Evolutionary conservation across 1,139 yeast genomes (phyloP).

Genomic region (Pichia sp.): DNA sequence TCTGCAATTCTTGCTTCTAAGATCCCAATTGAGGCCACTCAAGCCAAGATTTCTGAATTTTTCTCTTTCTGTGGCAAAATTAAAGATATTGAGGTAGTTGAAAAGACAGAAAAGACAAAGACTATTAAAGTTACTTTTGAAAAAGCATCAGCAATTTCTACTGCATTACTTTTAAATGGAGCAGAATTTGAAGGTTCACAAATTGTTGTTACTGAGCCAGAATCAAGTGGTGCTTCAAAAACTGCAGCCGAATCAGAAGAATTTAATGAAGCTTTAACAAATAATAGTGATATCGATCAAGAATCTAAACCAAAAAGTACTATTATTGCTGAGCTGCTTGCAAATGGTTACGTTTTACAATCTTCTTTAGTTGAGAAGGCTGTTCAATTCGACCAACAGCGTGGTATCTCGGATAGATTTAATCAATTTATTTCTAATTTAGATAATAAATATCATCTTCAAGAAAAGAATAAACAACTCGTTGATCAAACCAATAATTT

Average conservation of each 20-base stretch:
- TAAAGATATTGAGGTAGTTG: conserved; percentile 36
- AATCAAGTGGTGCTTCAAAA: conserved; percentile 8
- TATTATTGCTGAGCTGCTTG: conserved; percentile 67
- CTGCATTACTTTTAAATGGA: conserved; percentile 68
- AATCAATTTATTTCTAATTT: conserved; percentile 46
- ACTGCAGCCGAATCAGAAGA: neutral
- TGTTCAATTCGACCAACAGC: conserved; percentile 55
- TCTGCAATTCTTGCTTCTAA: conserved; percentile 50
- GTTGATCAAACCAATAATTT: conserved; percentile 18
- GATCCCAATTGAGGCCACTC: conserved; percentile 48
- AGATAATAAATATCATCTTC: conserved; percentile 56
- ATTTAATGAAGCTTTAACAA: neutral
- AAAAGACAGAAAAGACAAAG: conserved; percentile 31
- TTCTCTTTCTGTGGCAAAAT: conserved; percentile 76
- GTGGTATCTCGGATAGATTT: conserved; percentile 56
- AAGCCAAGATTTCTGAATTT: conserved; percentile 57
- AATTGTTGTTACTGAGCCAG: conserved; percentile 18
- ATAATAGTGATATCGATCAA: conserved; percentile 48
- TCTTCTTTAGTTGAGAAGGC: conserved; percentile 58
- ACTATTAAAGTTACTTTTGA: conserved; percentile 49
- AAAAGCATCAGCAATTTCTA: conserved; percentile 56
- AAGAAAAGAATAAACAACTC: conserved; percentile 40
- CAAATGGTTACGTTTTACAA: conserved; percentile 63
- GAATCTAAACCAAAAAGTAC: conserved; percentile 76
- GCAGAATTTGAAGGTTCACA: conserved; percentile 58